Evolutionary conservation across 2,329 filamentous ascomycete genomes (phyloP), one percentile per base, ranked within the genome.

Genomic region (Aspergillus phoenicis): DNA sequence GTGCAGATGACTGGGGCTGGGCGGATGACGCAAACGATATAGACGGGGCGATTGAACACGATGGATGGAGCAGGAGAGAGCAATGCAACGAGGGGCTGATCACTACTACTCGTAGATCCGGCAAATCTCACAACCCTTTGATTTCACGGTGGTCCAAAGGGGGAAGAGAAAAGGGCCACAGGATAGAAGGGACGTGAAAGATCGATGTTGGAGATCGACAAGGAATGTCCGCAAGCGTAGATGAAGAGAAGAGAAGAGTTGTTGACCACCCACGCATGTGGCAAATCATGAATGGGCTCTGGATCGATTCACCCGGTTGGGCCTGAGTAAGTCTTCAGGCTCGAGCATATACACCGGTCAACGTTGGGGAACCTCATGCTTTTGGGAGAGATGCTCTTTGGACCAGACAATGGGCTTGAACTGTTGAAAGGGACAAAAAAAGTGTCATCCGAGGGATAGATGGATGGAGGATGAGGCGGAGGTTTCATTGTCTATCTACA

Each of bases 11-110:
- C 36, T 59, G 58, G 52, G 33, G 43, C 52, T 38, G 55, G 39
- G 52, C 52, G 52, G 59, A 66, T 66, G 64, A 66, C 64, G 64
- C 64, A 66, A 66, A 66, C 64, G 63, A 66, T 63, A 63, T 66
- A 56, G 53, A 36, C 53, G 39, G 33, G 39, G 41, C 41, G 41
- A 45, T 45, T 45, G 41, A 45, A 13, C 41, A 17, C 28, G 24
- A 17, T 28, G 30, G 24, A 17, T n/a, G 30, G 13, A 30, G n/a
- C 13, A 45, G 22, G n/a, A 45, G 2, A 41, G 17, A 15, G 36
- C 33, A 24, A 53, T 56, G 53, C 53, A 56, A 15, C 24, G 24
- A 52, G 22, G 24, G 28, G 26, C 53, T 36, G 43, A 56, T 45
- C 53, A 47, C 39, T 20, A 30, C 39, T 28, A 30, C 39, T 28